These are phyloP conservation scores for Aspergillus egyptiacus DNA, from an alignment of 495 filamentous ascomycete genomes.

Conservation along the genomic window DNA sequence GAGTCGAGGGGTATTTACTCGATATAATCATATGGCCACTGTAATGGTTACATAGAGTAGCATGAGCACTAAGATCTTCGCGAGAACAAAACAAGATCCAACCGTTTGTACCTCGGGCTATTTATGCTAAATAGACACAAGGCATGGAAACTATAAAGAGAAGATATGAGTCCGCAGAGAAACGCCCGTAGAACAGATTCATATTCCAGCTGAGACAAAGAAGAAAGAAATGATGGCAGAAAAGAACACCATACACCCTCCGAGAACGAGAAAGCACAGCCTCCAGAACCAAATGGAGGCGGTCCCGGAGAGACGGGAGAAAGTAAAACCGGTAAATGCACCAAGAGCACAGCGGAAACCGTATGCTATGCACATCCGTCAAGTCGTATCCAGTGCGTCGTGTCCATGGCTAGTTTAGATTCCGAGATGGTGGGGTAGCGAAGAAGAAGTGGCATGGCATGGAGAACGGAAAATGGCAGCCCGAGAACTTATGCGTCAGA, in stretches of 20 bases:
- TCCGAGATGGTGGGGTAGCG: conserved; percentile 1
- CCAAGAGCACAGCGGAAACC: conserved; percentile 16
- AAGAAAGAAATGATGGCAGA: background rate
- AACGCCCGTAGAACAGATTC: conserved; percentile 10
- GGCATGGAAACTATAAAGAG: conserved; percentile 1
- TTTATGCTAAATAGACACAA: conserved; percentile 8
- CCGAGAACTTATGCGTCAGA: conserved; percentile 13
- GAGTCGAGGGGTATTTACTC: too few relatives aligned
- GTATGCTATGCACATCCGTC: conserved; percentile 28
- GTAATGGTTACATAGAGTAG: too few relatives aligned
- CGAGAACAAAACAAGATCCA: conserved; percentile 2
- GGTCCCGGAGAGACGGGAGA: conserved; percentile 13
- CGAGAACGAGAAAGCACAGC: conserved; percentile 13
- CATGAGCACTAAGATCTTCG: background rate
- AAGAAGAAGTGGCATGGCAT: conserved; percentile 4
- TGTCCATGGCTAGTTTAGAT: background rate
- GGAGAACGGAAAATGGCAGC: background rate
- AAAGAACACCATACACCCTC: conserved; percentile 26
- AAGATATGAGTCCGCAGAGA: background rate
- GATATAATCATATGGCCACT: too few relatives aligned
- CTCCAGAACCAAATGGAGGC: conserved; percentile 17
- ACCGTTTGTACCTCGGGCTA: conserved; percentile 10
- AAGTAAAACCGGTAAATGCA: conserved; percentile 11
- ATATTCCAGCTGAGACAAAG: conserved; percentile 8
- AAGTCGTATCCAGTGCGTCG: conserved; percentile 19